Conservation (phyloP, 495 filamentous ascomycete genomes). For the Annulohypoxylon moriforme region DNA sequence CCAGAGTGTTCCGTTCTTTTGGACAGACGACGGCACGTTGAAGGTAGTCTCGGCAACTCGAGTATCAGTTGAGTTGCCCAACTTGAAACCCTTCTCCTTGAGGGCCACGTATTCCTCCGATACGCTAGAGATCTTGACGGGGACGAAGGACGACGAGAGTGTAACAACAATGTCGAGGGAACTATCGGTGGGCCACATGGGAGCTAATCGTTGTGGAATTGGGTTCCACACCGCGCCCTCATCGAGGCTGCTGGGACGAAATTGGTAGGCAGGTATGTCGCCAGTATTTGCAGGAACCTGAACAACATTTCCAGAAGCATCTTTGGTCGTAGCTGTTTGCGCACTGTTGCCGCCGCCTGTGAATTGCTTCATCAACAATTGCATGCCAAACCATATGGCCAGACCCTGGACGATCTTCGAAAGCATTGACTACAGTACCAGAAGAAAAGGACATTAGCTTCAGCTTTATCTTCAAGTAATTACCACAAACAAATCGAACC, state of each 20-base stretch:
- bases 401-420: conserved; percentile 54
- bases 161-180: conserved; percentile 86
- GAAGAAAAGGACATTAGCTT: conserved; percentile 36
- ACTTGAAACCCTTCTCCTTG: conserved; percentile 81
- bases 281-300: conserved; percentile 57
- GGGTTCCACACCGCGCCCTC: conserved; percentile 73
- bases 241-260: conserved; percentile 69
- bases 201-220: conserved; percentile 80
- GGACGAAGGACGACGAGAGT: conserved; percentile 76
- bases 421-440: conserved; percentile 47
- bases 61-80: conserved; percentile 83
- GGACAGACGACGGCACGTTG: conserved; percentile 78
- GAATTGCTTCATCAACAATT: conserved; percentile 60
- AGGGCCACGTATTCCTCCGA: conserved; percentile 71
- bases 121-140: conserved; percentile 71
- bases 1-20: conserved; percentile 93
- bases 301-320: conserved; percentile 59
- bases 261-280: conserved; percentile 71
- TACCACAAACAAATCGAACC: background rate
- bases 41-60: conserved; percentile 83
- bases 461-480: background rate
- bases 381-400: conserved; percentile 59
- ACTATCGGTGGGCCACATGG: conserved; percentile 87
- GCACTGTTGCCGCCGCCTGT: conserved; percentile 61
- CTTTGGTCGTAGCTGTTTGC: conserved; percentile 57